Percentiles rank a stretch among this genome's conserved stretches.
phyloP scores from a whole-genome alignment of 2,329 filamentous ascomycete genomes.

The Passalora sequoiae region DNA sequence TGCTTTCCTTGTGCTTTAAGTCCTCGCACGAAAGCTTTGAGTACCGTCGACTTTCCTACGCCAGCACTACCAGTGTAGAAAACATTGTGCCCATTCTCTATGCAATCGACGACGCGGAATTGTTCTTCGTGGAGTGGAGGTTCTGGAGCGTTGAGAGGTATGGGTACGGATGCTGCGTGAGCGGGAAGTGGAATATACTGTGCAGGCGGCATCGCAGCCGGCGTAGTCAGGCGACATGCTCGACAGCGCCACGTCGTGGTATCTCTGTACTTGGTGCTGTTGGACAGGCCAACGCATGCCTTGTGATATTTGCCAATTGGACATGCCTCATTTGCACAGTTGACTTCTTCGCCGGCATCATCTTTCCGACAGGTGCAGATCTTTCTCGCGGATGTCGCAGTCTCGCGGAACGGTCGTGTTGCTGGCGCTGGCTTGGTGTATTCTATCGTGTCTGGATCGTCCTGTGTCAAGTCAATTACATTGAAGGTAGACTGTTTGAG shows the following conservation, averaged over 20 bases:
- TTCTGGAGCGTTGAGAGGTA: not conserved
- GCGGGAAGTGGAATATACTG: not conserved
- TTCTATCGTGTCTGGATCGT: no score
- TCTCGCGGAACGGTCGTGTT: not conserved
- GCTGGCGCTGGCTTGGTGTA: not conserved
- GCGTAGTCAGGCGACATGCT: not conserved
- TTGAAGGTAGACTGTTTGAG: not conserved
- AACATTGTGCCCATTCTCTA: constrained; percentile 50
- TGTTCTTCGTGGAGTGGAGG: constrained; percentile 1
- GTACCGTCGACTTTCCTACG: constrained; percentile 53
- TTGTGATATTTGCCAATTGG: constrained; percentile 3
- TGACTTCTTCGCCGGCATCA: not conserved
- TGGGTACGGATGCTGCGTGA: not conserved
- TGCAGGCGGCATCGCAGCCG: not conserved
- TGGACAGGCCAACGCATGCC: constrained; percentile 3
- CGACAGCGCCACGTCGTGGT: not conserved
- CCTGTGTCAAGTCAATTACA: constrained; percentile 1
- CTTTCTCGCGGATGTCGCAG: not conserved
- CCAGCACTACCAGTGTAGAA: constrained; percentile 63
- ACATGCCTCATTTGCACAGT: constrained; percentile 1
- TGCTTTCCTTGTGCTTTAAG: constrained; percentile 33
- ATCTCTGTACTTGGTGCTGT: constrained; percentile 3
- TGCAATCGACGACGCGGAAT: constrained; percentile 16
- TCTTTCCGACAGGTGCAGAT: not conserved
- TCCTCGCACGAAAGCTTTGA: constrained; percentile 44